A percentile compares a stretch with the other conserved stretches of the same genome.
Conservation (phyloP, 2,329 filamentous ascomycete genomes). For the Scedosporium apiospermum region DNA sequence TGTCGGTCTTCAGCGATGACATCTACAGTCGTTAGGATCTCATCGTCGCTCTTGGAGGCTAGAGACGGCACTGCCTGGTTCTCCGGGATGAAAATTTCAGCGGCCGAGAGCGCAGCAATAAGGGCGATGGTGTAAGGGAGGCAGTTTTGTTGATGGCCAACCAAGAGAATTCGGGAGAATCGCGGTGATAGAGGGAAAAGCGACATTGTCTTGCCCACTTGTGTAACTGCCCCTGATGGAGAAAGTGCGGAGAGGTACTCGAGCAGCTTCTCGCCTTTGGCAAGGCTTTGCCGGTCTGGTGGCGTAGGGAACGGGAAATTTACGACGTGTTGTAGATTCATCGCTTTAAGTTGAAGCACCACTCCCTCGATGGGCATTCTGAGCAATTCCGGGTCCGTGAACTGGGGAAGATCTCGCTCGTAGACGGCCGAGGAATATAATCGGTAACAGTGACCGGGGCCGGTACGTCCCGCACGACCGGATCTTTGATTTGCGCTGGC, state of each 20-base stretch:
- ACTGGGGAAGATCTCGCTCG: conserved; percentile 78
- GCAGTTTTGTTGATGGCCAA: conserved; percentile 75
- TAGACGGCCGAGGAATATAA: conserved; percentile 92
- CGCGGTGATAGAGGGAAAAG: conserved; percentile 84
- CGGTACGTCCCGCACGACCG: conserved; percentile 90
- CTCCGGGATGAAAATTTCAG: conserved; percentile 79
- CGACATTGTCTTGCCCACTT: conserved; percentile 71
- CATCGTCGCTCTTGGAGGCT: conserved; percentile 29
- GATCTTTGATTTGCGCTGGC: conserved; percentile 86
- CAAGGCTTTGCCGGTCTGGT: conserved; percentile 65
- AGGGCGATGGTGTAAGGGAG: conserved; percentile 79
- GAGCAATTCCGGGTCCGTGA: conserved; percentile 79
- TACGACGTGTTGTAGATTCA: conserved; percentile 81
- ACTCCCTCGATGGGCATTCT: conserved; percentile 88
- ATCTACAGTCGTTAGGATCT: conserved; percentile 47
- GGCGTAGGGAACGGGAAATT: conserved; percentile 96
- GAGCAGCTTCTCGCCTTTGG: conserved; percentile 77
- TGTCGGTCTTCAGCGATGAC: conserved; percentile 62
- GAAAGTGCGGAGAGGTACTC: conserved; percentile 77
- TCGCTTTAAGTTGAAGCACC: conserved; percentile 87
- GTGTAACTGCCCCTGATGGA: conserved; percentile 58
- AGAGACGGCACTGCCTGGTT: conserved; percentile 58
- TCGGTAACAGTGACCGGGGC: conserved; percentile 90
- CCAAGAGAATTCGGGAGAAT: conserved; percentile 83
- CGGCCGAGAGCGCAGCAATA: conserved; percentile 79